Percentiles rank a stretch among this genome's conserved stretches.
Conservation (phyloP, 306 rosid species). For the Vicia faba region DNA sequence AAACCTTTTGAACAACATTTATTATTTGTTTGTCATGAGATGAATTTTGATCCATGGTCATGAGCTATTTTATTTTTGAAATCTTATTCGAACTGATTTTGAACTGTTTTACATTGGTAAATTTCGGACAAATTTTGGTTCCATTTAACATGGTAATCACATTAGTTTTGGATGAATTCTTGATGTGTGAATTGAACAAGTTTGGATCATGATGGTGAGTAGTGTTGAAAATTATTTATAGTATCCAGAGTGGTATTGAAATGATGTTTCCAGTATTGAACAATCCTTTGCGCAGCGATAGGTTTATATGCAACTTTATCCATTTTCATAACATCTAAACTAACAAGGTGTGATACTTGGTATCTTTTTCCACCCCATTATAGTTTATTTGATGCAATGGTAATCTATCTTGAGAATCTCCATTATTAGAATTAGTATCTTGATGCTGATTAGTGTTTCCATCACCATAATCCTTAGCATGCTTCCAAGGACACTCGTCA, state of each 20-base stretch:
- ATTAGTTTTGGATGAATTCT: too few relatives aligned
- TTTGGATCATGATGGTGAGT: too few relatives aligned
- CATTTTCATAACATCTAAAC: slow-evolving; percentile 66
- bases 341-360: slow-evolving; percentile 59
- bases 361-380: slow-evolving; percentile 48
- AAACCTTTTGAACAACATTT: too few relatives aligned
- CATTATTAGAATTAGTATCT: slow-evolving; percentile 44
- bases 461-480: slow-evolving; percentile 61
- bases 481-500: slow-evolving; percentile 99
- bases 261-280: slow-evolving; percentile 69
- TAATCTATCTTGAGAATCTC: slow-evolving; percentile 56
- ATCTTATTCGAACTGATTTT: too few relatives aligned
- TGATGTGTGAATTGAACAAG: too few relatives aligned
- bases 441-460: slow-evolving; percentile 40
- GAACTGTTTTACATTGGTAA: too few relatives aligned
- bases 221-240: too few relatives aligned
- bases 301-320: slow-evolving; percentile 56
- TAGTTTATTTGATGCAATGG: slow-evolving; percentile 35
- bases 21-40: too few relatives aligned
- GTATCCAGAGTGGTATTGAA: slow-evolving; percentile 70
- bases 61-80: too few relatives aligned
- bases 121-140: too few relatives aligned
- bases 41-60: too few relatives aligned
- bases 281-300: slow-evolving; percentile 50
- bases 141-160: too few relatives aligned